phyloP scores from a whole-genome alignment of 305 asterid species.

The Lippia alba region DNA sequence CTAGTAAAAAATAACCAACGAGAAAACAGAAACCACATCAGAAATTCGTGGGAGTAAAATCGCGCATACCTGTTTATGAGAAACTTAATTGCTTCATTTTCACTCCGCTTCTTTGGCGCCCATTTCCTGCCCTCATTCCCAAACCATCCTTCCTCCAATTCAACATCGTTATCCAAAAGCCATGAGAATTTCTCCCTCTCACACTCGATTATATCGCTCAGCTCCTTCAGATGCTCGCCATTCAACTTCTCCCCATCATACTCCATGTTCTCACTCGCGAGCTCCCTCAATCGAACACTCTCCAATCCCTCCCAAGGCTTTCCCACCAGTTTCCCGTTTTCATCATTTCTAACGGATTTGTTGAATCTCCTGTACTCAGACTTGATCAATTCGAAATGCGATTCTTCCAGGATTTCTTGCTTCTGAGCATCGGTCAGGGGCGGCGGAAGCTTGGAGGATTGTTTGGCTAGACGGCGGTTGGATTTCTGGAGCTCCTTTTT shows the following conservation, averaged over 20 bases:
- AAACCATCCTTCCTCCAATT: constrained; percentile 54
- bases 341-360: constrained; percentile 35
- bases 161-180: constrained; percentile 85
- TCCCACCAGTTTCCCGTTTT: constrained; percentile 61
- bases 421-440: constrained; percentile 57
- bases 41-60: background rate
- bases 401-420: constrained; percentile 57
- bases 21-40: constrained; percentile 6
- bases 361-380: constrained; percentile 72
- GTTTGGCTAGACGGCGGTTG: constrained; percentile 80
- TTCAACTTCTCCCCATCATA: constrained; percentile 60
- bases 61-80: constrained; percentile 56
- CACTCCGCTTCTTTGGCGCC: constrained; percentile 65
- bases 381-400: constrained; percentile 63
- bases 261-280: constrained; percentile 52
- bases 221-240: constrained; percentile 67
- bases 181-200: constrained; percentile 78
- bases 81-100: constrained; percentile 62
- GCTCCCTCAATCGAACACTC: constrained; percentile 65
- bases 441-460: constrained; percentile 54
- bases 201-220: constrained; percentile 73
- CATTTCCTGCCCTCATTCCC: constrained; percentile 49
- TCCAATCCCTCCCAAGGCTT: constrained; percentile 89
- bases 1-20: constrained; percentile 20
- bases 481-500: constrained; percentile 76